These are phyloP conservation scores for Cyberlindnera misumaiensis DNA, from an alignment of 805 yeast species.

Conservation along the genomic window DNA sequence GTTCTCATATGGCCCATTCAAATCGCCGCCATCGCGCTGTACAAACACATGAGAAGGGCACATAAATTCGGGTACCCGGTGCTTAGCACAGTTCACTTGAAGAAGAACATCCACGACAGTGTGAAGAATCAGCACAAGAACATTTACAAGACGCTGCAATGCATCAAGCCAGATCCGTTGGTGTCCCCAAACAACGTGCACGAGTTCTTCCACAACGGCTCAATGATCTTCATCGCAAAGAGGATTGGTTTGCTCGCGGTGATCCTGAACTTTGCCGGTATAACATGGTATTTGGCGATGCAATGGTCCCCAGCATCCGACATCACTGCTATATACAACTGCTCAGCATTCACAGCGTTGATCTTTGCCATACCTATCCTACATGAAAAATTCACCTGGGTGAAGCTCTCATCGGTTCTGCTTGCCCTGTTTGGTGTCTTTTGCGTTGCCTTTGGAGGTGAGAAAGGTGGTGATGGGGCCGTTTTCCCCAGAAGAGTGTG, in stretches of 20 bases:
- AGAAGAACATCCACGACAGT: conserved; percentile 28
- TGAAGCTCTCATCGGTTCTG: conserved; percentile 60
- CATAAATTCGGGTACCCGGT: conserved; percentile 7
- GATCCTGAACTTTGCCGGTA: conserved; percentile 68
- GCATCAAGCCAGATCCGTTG: conserved; percentile 12
- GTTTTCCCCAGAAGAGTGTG: conserved; percentile 51
- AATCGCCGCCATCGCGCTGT: conserved; percentile 39
- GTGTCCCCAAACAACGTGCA: conserved; percentile 9
- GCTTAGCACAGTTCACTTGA: conserved; percentile 11
- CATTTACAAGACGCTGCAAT: conserved; percentile 29
- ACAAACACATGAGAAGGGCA: conserved; percentile 33
- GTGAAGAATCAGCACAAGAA: conserved; percentile 37
- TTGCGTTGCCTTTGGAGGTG: conserved; percentile 65
- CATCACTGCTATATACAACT: conserved; percentile 85
- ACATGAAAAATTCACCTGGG: conserved; percentile 54
- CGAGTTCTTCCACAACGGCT: conserved; percentile 8
- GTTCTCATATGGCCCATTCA: conserved; percentile 67
- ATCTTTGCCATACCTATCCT: conserved; percentile 74
- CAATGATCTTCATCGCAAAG: conserved; percentile 34
- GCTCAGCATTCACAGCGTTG: conserved; percentile 84
- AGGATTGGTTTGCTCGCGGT: conserved; percentile 41
- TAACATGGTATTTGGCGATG: conserved; percentile 84
- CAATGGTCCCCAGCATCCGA: conserved; percentile 74
- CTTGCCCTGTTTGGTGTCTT: conserved; percentile 72
- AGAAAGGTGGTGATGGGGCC: conserved; percentile 10